Conservation (phyloP, 2,329 filamentous ascomycete species). For the Endocalyx cinctus region DNA sequence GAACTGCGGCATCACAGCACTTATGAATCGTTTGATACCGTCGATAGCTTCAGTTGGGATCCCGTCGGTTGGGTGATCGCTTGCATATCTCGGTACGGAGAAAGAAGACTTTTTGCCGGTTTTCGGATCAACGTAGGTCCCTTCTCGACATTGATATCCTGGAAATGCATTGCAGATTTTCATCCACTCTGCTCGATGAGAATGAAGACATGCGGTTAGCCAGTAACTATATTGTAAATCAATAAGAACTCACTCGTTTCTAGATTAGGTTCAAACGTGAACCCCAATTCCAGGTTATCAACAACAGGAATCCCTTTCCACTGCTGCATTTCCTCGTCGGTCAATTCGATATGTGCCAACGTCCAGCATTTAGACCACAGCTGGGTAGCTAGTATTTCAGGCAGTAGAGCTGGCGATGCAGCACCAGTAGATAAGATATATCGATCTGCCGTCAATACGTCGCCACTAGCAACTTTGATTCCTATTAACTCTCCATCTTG, state of each 20-base stretch:
- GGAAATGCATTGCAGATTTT: neutral
- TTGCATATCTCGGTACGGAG: too few relatives aligned
- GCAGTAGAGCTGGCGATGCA: conserved; percentile 37
- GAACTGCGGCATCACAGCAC: neutral
- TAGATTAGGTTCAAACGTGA: conserved; percentile 30
- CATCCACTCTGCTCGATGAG: too few relatives aligned
- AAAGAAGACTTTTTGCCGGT: too few relatives aligned
- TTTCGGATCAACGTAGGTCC: too few relatives aligned
- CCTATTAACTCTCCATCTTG: conserved; percentile 33
- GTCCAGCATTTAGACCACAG: conserved; percentile 49
- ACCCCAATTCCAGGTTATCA: conserved; percentile 40
- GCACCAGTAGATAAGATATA: conserved; percentile 45
- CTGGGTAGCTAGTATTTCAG: conserved; percentile 46
- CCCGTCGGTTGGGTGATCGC: too few relatives aligned
- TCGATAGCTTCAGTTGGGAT: too few relatives aligned
- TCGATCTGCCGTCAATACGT: conserved; percentile 32
- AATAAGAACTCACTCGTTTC: conserved; percentile 1
- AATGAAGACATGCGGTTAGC: too few relatives aligned
- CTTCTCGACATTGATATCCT: too few relatives aligned
- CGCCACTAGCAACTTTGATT: conserved; percentile 35
- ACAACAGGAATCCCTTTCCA: conserved; percentile 43
- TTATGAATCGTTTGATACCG: too few relatives aligned
- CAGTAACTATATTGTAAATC: too few relatives aligned
- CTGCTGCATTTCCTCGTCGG: conserved; percentile 33
- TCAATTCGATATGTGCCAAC: conserved; percentile 44